Evolutionary conservation across 2,329 filamentous ascomycete genomes (phyloP).

Genomic region (Penicillium sp.): DNA sequence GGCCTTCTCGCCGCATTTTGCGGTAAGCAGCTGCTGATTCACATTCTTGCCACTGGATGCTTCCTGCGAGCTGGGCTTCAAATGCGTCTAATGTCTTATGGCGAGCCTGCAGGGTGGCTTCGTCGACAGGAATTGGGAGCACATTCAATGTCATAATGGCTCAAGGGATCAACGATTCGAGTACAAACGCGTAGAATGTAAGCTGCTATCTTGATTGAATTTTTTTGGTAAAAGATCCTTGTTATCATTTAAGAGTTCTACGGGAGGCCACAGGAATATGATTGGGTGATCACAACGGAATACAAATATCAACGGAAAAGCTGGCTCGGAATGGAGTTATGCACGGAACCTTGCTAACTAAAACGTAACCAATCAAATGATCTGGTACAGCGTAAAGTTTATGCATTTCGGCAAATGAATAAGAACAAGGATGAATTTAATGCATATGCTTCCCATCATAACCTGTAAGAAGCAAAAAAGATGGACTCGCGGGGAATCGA

Average conservation of each 20-base stretch:
- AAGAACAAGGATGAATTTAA: too few species aligned
- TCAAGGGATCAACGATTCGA: neutral
- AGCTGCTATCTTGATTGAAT: neutral
- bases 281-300: neutral
- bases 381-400: neutral
- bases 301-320: neutral
- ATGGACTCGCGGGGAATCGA: slow-evolving; percentile 52
- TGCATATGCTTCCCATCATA: neutral
- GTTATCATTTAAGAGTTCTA: neutral
- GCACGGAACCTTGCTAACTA: neutral
- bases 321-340: neutral
- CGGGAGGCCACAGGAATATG: neutral
- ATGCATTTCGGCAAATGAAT: too few species aligned
- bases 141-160: neutral
- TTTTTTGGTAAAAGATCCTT: neutral
- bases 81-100: neutral
- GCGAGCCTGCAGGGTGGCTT: neutral
- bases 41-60: neutral
- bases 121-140: neutral
- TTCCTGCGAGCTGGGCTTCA: neutral
- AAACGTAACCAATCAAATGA: neutral
- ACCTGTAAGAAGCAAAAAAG: slow-evolving; percentile 31
- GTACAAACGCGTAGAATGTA: neutral
- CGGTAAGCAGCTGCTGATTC: neutral
- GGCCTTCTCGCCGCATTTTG: neutral